Conservation (phyloP, 1,284 basidiomycete species). For the Porphyrellus sp. region DNA sequence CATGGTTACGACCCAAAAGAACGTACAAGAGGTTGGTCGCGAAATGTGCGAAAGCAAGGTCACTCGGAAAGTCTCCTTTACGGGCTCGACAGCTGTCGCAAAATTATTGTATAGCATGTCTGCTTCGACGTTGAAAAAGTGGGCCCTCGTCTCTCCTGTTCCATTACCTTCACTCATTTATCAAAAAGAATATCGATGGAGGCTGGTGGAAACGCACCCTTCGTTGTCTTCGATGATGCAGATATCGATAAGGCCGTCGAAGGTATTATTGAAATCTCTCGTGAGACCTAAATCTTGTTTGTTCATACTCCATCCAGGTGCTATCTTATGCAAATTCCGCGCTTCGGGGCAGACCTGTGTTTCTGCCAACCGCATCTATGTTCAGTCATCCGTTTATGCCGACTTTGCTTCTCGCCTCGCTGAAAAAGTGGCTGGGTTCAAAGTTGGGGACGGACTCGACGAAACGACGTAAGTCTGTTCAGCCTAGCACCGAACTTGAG, state of each 20-base stretch:
- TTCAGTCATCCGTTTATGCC: conserved; percentile 82
- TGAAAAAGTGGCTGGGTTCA: conserved; percentile 85
- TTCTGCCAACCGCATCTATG: conserved; percentile 83
- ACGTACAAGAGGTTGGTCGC: conserved; percentile 78
- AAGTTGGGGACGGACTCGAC: conserved; percentile 87
- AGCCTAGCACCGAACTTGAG: no score
- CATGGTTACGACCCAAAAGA: conserved; percentile 83
- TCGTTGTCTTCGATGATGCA: conserved; percentile 97
- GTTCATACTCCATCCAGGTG: conserved; percentile 45
- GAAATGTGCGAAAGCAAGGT: conserved; percentile 74
- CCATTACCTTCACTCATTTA: not conserved
- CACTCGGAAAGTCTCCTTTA: conserved; percentile 92
- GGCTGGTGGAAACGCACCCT: conserved; percentile 87
- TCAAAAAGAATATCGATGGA: conserved; percentile 71
- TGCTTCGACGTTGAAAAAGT: conserved; percentile 90
- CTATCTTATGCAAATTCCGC: conserved; percentile 90
- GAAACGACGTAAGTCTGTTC: conserved; percentile 59
- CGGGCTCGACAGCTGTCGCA: conserved; percentile 89
- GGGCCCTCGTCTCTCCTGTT: conserved; percentile 16
- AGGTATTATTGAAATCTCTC: conserved; percentile 37
- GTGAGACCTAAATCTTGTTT: not conserved
- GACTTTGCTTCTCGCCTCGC: conserved; percentile 83
- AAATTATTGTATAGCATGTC: conserved; percentile 86
- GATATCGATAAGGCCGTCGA: conserved; percentile 93
- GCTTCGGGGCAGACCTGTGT: conserved; percentile 89